Conservation (phyloP, 2,329 filamentous ascomycete genomes). For the Aquanectria penicillioides region DNA sequence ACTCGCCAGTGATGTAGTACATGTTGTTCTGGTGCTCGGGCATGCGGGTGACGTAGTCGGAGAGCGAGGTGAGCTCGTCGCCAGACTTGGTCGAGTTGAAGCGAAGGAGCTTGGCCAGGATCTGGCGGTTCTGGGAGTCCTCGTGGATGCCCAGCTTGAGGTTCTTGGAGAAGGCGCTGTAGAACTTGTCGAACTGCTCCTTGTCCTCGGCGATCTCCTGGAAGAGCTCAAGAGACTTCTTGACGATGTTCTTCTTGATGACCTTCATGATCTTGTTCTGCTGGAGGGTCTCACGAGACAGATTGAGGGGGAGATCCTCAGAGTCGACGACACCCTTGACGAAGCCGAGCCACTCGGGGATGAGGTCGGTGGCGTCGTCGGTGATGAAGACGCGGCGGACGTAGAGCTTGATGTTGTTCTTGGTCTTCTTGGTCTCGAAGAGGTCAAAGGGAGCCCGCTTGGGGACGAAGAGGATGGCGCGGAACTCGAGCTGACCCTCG, state of each 20-base stretch:
- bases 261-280: constrained; percentile 99
- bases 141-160: constrained; percentile 99
- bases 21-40: constrained; percentile 99
- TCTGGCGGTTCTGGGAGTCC: constrained; percentile 94
- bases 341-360: constrained; percentile 99
- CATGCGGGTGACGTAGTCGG: constrained; percentile 99
- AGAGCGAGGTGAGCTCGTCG: constrained; percentile 92
- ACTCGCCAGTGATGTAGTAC: constrained; percentile 99
- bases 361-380: constrained; percentile 98
- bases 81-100: constrained; percentile 99
- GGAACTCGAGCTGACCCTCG: constrained; percentile 99
- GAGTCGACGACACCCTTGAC: constrained; percentile 99
- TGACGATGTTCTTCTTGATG: constrained; percentile 99
- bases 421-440: constrained; percentile 99
- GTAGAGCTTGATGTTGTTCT: constrained; percentile 99
- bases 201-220: constrained; percentile 98
- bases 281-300: constrained; percentile 99
- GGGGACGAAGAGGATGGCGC: constrained; percentile 98
- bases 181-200: constrained; percentile 99
- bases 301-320: constrained; percentile 98
- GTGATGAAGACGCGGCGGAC: constrained; percentile 99
- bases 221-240: constrained; percentile 99
- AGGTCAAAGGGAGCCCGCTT: constrained; percentile 99
- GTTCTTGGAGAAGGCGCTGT: constrained; percentile 99
- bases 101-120: constrained; percentile 96